Evolutionary conservation across 257 asterid species (phyloP).

Genomic region (Fraxinus quadrangulata): DNA sequence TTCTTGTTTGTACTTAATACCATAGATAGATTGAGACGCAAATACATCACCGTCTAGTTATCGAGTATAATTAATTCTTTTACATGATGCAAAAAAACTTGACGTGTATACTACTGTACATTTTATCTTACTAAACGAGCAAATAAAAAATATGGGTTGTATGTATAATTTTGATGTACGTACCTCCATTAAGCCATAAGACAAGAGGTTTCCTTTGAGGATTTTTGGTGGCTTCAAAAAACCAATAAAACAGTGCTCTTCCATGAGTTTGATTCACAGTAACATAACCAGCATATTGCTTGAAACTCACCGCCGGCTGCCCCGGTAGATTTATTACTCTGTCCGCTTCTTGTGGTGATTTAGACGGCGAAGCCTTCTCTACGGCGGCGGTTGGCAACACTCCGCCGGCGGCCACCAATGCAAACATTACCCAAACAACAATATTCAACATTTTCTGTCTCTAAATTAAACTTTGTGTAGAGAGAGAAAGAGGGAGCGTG

Average conservation of each 20-base stretch:
- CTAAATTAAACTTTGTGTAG: neutral
- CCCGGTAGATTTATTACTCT: constrained; percentile 60
- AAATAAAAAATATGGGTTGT: too few species aligned
- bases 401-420: neutral
- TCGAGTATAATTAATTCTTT: too few species aligned
- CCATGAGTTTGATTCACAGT: constrained; percentile 65
- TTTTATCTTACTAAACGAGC: too few species aligned
- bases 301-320: constrained; percentile 63
- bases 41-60: too few species aligned
- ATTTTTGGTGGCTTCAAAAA: constrained; percentile 57
- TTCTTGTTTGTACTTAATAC: too few species aligned
- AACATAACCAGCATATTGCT: constrained; percentile 73
- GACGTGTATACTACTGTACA: too few species aligned
- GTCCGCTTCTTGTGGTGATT: constrained; percentile 53
- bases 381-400: constrained; percentile 5
- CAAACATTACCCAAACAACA: neutral
- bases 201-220: constrained; percentile 55
- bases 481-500: neutral
- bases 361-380: neutral
- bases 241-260: constrained; percentile 84
- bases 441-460: neutral
- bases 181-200: constrained; percentile 88
- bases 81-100: neutral
- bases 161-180: neutral
- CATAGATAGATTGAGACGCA: too few species aligned